Conservation (phyloP, 768 basidiomycete genomes). For the Lentinula guzmanii region DNA sequence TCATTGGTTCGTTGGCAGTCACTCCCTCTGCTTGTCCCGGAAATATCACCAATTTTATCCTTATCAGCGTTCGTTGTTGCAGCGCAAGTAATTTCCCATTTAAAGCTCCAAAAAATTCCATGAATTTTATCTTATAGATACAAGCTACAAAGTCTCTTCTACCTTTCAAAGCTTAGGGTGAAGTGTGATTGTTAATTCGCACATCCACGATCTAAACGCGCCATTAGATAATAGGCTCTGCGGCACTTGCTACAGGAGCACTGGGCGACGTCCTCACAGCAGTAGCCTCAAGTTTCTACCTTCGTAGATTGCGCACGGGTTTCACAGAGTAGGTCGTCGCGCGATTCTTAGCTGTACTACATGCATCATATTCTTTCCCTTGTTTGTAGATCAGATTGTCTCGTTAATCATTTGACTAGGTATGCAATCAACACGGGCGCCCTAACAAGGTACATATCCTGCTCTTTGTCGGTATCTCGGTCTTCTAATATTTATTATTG, state of each 20-base stretch:
- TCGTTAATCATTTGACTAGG: conserved; percentile 48
- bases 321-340: conserved; percentile 33
- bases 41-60: neutral
- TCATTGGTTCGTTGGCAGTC: neutral
- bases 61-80: neutral
- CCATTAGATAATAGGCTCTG: conserved; percentile 39
- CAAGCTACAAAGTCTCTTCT: neutral
- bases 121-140: neutral
- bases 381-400: conserved; percentile 39
- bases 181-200: neutral
- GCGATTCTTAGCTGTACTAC: too few relatives aligned
- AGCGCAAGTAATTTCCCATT: neutral
- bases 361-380: neutral
- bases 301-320: conserved; percentile 50
- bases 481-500: neutral
- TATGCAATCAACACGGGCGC: conserved; percentile 66
- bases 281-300: conserved; percentile 48
- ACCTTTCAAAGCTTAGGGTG: neutral
- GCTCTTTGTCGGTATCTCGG: neutral
- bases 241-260: conserved; percentile 48
- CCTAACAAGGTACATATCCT: conserved; percentile 44
- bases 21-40: neutral
- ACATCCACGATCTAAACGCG: neutral
- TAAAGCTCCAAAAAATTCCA: neutral
- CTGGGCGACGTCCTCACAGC: conserved; percentile 57